phyloP scores from a whole-genome alignment of 139 green algal species.

The Coelastrella sp. region DNA sequence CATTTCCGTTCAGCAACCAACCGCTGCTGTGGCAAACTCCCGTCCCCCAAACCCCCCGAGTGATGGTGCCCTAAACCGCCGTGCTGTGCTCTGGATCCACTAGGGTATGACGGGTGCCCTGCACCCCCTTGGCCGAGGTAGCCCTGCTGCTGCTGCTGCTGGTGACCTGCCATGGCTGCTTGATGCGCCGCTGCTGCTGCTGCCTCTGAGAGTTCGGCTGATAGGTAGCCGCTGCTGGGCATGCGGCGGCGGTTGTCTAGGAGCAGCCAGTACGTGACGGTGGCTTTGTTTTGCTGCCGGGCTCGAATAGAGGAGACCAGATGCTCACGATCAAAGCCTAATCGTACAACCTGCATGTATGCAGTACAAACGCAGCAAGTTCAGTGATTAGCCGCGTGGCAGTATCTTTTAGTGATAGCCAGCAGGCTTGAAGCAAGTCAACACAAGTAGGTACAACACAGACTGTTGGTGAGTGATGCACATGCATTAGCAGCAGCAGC shows the following conservation, averaged over 20 bases:
- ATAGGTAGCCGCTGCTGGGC: slow-evolving; percentile 67
- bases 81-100: not conserved
- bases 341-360: slow-evolving; percentile 68
- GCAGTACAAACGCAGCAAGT: not conserved
- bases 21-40: slow-evolving; percentile 48
- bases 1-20: slow-evolving; percentile 93
- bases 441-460: no score
- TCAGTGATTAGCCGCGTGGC: not conserved
- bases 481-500: no score
- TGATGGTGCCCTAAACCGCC: slow-evolving; percentile 20
- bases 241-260: slow-evolving; percentile 83
- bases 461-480: no score
- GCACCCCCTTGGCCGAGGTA: not conserved
- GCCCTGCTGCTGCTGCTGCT: slow-evolving; percentile 20
- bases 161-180: slow-evolving; percentile 46
- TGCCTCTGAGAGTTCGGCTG: slow-evolving; percentile 73
- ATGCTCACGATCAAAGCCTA: slow-evolving; percentile 87
- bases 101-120: not conserved
- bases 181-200: slow-evolving; percentile 30
- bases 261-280: slow-evolving; percentile 98
- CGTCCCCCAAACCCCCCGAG: not conserved
- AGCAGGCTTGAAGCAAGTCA: no score
- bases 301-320: slow-evolving; percentile 79
- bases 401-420: no score
- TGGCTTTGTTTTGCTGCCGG: slow-evolving; percentile 93